Conservation (phyloP, 164 flowering plant species). For the Pachysandra terminalis region DNA sequence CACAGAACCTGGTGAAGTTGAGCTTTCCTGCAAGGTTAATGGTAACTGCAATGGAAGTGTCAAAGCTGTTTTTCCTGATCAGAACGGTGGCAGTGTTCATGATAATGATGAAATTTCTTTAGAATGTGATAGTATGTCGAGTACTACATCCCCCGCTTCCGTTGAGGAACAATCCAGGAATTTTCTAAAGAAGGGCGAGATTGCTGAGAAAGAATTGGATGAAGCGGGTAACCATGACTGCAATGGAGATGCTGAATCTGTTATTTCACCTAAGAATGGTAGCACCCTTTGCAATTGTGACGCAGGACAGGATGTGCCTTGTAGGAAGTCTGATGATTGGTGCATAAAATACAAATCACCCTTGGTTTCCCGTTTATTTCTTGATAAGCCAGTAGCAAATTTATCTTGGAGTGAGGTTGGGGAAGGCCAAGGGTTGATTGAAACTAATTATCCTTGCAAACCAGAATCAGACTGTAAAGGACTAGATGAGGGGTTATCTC, state of each 20-base stretch:
- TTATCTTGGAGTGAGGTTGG: background rate
- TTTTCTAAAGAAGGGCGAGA: background rate
- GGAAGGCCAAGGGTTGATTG: background rate
- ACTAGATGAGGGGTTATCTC: background rate
- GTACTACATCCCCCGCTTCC: background rate
- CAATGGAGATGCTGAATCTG: conserved; percentile 4
- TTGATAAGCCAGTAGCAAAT: conserved; percentile 5
- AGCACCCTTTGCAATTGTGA: background rate
- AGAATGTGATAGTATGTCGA: background rate
- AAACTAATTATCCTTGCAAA: background rate
- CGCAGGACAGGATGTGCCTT: background rate
- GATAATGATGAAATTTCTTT: background rate
- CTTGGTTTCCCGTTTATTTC: conserved; percentile 2
- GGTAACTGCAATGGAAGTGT: conserved; percentile 5
- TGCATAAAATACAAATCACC: background rate
- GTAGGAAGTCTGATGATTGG: background rate
- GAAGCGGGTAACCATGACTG: conserved; percentile 4
- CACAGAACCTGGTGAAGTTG: conserved; percentile 9
- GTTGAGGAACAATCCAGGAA: background rate
- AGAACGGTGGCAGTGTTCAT: background rate
- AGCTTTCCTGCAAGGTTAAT: conserved; percentile 8
- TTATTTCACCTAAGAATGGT: background rate
- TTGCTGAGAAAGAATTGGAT: background rate
- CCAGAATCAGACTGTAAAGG: background rate
- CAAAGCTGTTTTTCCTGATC: conserved; percentile 4